Percentiles rank a stretch among this genome's conserved stretches.
Evolutionary conservation across 176 grass and related monocot species (phyloP).

Genomic region (Aegilops sharonensis): DNA sequence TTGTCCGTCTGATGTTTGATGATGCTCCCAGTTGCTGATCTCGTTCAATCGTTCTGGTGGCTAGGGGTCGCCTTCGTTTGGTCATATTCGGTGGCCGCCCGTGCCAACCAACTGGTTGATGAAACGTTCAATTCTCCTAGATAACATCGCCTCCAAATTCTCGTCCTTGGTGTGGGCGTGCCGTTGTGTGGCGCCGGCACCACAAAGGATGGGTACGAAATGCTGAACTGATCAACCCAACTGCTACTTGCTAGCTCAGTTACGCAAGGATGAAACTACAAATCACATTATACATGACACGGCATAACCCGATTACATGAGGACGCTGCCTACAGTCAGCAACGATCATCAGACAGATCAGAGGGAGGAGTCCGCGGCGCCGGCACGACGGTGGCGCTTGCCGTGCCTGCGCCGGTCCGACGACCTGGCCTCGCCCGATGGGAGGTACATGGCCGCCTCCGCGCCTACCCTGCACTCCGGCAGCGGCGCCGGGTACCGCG

Average conservation of each 20-base stretch:
- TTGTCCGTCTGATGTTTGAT: neutral
- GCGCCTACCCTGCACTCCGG: constrained; percentile 60
- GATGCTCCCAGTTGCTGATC: neutral
- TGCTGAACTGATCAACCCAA: neutral
- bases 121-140: neutral
- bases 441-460: constrained; percentile 56
- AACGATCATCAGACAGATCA: neutral
- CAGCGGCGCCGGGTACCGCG: constrained; percentile 54
- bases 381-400: constrained; percentile 43
- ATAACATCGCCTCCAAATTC: too few relatives aligned
- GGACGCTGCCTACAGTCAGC: neutral
- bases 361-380: constrained; percentile 14
- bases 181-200: neutral
- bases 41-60: neutral
- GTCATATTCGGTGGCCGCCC: neutral
- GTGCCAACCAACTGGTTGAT: neutral
- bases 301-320: neutral
- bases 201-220: neutral
- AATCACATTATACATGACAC: neutral
- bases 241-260: neutral
- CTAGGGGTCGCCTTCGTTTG: neutral
- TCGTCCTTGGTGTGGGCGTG: too few relatives aligned
- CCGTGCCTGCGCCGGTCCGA: constrained; percentile 35
- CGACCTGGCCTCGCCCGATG: constrained; percentile 51
- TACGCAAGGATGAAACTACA: neutral